These are phyloP conservation scores for Didymellaceae sp. DNA, from an alignment of 2,329 filamentous ascomycete genomes.

Conservation along the genomic window DNA sequence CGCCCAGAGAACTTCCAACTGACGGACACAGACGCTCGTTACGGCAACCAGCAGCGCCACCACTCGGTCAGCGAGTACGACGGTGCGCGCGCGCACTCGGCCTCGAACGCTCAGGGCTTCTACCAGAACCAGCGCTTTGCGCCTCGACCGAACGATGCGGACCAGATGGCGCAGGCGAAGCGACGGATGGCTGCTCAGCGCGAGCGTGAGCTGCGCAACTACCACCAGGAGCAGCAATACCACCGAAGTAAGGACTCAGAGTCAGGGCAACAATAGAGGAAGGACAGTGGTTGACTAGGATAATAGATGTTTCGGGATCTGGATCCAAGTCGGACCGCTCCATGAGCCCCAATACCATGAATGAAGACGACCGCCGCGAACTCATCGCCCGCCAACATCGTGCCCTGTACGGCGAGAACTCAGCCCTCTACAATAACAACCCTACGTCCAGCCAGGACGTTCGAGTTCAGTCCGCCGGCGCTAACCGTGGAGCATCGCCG, in stretches of 20 bases:
- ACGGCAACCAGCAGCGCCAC: constrained; percentile 72
- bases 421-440: constrained; percentile 72
- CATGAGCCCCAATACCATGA: constrained; percentile 84
- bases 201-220: constrained; percentile 98
- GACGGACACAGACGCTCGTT: constrained; percentile 66
- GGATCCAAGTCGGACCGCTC: constrained; percentile 84
- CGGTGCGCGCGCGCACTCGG: constrained; percentile 73
- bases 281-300: constrained; percentile 59
- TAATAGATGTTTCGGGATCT: constrained; percentile 72
- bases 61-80: constrained; percentile 88
- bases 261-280: constrained; percentile 68
- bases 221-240: constrained; percentile 99
- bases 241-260: constrained; percentile 95
- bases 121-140: constrained; percentile 94
- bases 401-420: constrained; percentile 83
- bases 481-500: constrained; percentile 76
- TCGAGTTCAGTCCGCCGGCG: constrained; percentile 64
- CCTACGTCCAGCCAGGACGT: constrained; percentile 71
- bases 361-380: constrained; percentile 94
- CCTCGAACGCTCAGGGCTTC: constrained; percentile 87
- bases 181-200: constrained; percentile 98
- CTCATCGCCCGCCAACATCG: constrained; percentile 95
- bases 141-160: constrained; percentile 85
- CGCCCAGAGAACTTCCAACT: constrained; percentile 5
- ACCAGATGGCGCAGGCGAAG: constrained; percentile 99